Conservation (phyloP, 2,329 filamentous ascomycete genomes). For the Neofusicoccum sp. region DNA sequence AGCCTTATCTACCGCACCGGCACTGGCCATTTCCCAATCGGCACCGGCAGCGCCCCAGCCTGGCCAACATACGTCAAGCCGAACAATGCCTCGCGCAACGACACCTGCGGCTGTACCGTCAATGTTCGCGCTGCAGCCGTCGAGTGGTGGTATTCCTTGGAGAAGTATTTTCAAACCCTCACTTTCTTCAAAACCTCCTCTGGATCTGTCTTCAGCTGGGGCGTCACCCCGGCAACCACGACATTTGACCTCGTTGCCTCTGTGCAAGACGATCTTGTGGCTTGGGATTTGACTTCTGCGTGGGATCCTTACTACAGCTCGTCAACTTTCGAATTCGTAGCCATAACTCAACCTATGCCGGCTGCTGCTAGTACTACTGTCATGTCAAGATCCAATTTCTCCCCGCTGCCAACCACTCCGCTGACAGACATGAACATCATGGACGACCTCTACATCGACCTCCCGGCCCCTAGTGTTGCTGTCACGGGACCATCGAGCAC, state of each 20-base stretch:
- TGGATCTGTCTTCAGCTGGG: slow-evolving; percentile 24
- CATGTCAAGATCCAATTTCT: slow-evolving; percentile 26
- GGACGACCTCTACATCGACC: slow-evolving; percentile 19
- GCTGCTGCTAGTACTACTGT: slow-evolving; percentile 32
- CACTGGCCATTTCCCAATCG: neutral
- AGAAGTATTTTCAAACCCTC: neutral
- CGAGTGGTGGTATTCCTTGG: slow-evolving; percentile 32
- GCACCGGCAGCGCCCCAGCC: neutral
- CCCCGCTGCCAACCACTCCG: slow-evolving; percentile 25
- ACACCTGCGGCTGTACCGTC: slow-evolving; percentile 30
- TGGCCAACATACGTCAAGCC: neutral
- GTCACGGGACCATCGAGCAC: slow-evolving; percentile 27
- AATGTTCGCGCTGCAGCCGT: slow-evolving; percentile 34
- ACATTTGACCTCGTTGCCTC: slow-evolving; percentile 33
- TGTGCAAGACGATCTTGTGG: slow-evolving; percentile 23
- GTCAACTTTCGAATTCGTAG: neutral
- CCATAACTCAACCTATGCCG: slow-evolving; percentile 22
- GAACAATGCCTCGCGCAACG: slow-evolving; percentile 16
- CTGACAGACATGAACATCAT: slow-evolving; percentile 25
- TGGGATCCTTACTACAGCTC: slow-evolving; percentile 23
- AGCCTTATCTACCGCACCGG: neutral
- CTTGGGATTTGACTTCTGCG: slow-evolving; percentile 22
- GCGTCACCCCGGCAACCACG: slow-evolving; percentile 28
- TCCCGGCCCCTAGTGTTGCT: slow-evolving; percentile 27
- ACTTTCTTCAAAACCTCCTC: neutral